Percentiles rank a stretch among this genome's conserved stretches.
phyloP scores from a whole-genome alignment of 371 early-diverging fungal genomes.

The Mortierella sp. region DNA sequence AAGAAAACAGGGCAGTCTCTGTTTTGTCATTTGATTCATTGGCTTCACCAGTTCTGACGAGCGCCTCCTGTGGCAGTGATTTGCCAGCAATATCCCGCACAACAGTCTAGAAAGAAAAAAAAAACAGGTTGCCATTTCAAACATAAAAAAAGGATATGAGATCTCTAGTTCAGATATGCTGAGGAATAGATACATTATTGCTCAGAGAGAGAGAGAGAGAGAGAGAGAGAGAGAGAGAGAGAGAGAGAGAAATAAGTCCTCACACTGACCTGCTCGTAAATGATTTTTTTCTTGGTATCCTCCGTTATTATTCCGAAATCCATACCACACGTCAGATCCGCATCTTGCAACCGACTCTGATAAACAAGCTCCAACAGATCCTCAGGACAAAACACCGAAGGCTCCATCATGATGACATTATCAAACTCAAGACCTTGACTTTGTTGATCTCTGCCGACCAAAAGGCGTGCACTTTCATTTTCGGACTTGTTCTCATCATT shows the following conservation, averaged over 20 bases:
- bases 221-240: background rate
- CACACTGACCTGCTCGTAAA: background rate
- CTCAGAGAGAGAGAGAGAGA: too few species aligned
- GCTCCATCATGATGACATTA: conserved; percentile 20
- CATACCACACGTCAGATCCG: conserved; percentile 40
- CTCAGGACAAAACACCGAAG: conserved; percentile 28
- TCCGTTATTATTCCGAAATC: background rate
- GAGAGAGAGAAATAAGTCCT: background rate
- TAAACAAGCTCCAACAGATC: conserved; percentile 37
- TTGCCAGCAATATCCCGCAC: too few species aligned
- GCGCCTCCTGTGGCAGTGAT: too few species aligned
- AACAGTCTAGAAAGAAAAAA: too few species aligned
- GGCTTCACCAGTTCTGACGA: too few species aligned
- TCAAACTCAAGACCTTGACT: conserved; percentile 6
- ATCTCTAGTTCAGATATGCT: too few species aligned
- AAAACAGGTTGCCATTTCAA: too few species aligned
- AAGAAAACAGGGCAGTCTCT: conserved; percentile 1
- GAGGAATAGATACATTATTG: background rate
- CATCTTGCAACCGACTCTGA: conserved; percentile 38
- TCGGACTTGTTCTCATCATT: background rate
- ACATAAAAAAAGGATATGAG: too few species aligned
- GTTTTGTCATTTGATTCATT: too few species aligned
- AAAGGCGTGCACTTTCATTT: too few species aligned
- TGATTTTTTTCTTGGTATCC: background rate
- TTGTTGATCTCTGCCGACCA: background rate